Percentiles rank a stretch among this genome's conserved stretches.
Evolutionary conservation across 192 early-diverging fungal genomes (phyloP).

Genomic region (Helicostylum pulchrum): DNA sequence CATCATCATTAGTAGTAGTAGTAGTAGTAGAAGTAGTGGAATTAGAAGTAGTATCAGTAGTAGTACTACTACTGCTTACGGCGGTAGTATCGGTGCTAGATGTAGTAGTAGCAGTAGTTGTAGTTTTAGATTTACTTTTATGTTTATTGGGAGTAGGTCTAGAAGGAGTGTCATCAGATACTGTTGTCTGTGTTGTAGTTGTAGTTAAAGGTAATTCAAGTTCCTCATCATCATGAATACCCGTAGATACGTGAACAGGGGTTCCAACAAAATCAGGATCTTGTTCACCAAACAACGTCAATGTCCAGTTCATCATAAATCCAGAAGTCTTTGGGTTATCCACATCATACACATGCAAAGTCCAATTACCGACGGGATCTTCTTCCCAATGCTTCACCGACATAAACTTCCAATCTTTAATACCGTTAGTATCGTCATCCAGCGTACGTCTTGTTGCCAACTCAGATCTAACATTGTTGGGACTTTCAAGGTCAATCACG

Average conservation of each 20-base stretch:
- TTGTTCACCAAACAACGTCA: constrained; percentile 46
- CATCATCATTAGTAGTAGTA: background rate
- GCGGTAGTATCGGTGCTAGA: too few species aligned
- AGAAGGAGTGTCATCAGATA: background rate
- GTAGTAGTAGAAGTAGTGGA: background rate
- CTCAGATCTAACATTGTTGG: constrained; percentile 59
- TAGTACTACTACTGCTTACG: too few species aligned
- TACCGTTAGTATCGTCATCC: constrained; percentile 66
- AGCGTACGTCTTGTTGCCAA: constrained; percentile 58
- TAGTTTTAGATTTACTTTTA: too few species aligned
- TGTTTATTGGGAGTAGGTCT: constrained; percentile 14
- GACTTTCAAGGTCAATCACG: constrained; percentile 68
- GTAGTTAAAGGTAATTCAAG: background rate
- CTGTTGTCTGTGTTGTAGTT: background rate
- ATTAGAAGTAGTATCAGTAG: too few species aligned
- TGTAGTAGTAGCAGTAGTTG: too few species aligned
- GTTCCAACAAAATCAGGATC: constrained; percentile 20
- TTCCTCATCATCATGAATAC: background rate
- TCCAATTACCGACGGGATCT: constrained; percentile 76
- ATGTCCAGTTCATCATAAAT: constrained; percentile 61
- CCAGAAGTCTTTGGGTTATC: constrained; percentile 48
- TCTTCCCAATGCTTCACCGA: constrained; percentile 93
- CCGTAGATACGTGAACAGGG: background rate
- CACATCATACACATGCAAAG: constrained; percentile 61
- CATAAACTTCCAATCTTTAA: constrained; percentile 87